Evolutionary conservation across 2,329 filamentous ascomycete genomes (phyloP).

Genomic region (Claviceps digitariae): DNA sequence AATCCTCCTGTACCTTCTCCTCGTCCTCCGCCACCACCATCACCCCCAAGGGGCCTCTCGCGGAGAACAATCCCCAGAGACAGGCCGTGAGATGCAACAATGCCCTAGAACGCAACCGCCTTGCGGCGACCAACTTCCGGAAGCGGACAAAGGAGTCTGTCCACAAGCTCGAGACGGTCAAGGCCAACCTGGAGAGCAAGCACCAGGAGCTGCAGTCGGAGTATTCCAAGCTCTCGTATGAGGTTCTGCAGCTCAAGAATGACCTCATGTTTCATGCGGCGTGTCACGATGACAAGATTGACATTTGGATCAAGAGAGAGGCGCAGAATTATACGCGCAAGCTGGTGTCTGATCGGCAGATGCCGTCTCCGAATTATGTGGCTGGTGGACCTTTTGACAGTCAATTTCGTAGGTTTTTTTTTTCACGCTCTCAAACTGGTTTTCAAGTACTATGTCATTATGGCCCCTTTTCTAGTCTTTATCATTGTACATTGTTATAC

Average conservation of each 20-base stretch:
- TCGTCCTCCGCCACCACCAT: not conserved
- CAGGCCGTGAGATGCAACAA: not conserved
- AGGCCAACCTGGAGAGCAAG: constrained; percentile 1
- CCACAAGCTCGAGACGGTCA: not conserved
- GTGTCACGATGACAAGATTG: constrained; percentile 2
- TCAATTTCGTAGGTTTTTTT: not conserved
- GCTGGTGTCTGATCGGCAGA: not conserved
- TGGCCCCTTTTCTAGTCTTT: too few relatives aligned
- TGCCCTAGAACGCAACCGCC: constrained; percentile 2
- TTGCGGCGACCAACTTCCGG: constrained; percentile 2
- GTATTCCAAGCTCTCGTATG: not conserved
- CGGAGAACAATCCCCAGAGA: not conserved
- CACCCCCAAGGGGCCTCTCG: not conserved
- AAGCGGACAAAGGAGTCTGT: not conserved
- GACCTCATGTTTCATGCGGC: constrained; percentile 1
- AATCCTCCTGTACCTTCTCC: not conserved
- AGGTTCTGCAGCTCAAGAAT: constrained; percentile 3
- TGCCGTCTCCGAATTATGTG: not conserved
- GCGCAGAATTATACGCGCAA: not conserved
- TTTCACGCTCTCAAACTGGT: not conserved
- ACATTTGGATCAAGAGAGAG: constrained; percentile 1
- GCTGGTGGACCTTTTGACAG: too few relatives aligned
- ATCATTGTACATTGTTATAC: too few relatives aligned
- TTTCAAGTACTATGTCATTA: too few relatives aligned
- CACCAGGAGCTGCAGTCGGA: not conserved